A percentile compares a stretch with the other conserved stretches of the same genome.
Conservation (phyloP, 306 rosid genomes). For the peach (Prunus persica) region DNA sequence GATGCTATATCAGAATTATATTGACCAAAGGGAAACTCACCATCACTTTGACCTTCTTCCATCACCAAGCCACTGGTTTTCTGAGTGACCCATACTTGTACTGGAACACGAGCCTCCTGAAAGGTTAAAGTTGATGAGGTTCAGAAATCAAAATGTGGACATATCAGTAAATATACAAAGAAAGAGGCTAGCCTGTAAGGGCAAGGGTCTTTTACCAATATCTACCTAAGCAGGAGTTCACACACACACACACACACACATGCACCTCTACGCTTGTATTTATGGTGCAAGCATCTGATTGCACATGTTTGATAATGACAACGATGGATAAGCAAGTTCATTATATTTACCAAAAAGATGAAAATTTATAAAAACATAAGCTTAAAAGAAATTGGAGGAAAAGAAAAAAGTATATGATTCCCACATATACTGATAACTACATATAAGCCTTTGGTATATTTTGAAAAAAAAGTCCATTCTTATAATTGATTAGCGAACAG, state of each 20-base stretch:
- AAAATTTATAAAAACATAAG: neutral
- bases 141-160: slow-evolving; percentile 11
- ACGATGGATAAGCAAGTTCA: neutral
- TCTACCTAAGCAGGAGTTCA: neutral
- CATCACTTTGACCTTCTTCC: slow-evolving; percentile 66
- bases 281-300: neutral
- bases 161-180: neutral
- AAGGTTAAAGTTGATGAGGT: slow-evolving; percentile 28
- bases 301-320: neutral
- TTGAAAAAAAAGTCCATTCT: neutral
- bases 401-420: neutral
- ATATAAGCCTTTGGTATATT: neutral
- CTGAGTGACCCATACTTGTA: slow-evolving; percentile 90
- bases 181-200: slow-evolving; percentile 10
- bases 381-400: neutral
- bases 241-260: neutral
- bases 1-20: neutral
- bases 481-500: neutral
- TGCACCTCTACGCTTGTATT: neutral
- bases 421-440: neutral
- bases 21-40: slow-evolving; percentile 27
- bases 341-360: neutral
- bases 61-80: slow-evolving; percentile 63
- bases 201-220: neutral
- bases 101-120: slow-evolving; percentile 87